phyloP scores from a whole-genome alignment of 129 eudicot species.

The Ambrosia artemisiifolia region DNA sequence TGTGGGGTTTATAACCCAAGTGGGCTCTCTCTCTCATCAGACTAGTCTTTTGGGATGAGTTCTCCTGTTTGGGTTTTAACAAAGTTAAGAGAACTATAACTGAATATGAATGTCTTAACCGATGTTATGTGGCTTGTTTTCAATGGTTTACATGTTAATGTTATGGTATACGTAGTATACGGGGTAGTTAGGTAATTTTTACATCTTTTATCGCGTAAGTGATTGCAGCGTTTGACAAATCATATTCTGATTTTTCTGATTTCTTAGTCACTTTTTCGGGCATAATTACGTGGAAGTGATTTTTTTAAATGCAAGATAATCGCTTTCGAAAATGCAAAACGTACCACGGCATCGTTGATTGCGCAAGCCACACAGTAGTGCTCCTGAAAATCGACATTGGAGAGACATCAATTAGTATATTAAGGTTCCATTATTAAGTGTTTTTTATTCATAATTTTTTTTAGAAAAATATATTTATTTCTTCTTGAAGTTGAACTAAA shows the following conservation, averaged over 20 bases:
- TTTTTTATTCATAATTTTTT: not conserved
- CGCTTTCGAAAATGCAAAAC: slow-evolving; percentile 5
- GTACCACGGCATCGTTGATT: slow-evolving; percentile 78
- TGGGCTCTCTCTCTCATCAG: too few relatives aligned
- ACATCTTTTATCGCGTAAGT: not conserved
- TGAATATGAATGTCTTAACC: not conserved
- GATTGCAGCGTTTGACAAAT: not conserved
- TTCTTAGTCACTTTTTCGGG: not conserved
- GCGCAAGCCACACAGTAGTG: slow-evolving; percentile 93
- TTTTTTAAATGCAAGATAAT: not conserved
- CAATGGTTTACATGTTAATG: not conserved
- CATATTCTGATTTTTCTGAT: not conserved
- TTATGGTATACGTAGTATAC: not conserved
- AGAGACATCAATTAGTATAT: slow-evolving; percentile 3
- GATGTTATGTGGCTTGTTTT: not conserved
- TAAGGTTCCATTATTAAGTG: not conserved
- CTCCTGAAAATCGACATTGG: slow-evolving; percentile 59
- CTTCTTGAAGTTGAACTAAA: not conserved
- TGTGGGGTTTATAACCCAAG: too few relatives aligned
- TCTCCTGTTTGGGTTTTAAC: too few relatives aligned
- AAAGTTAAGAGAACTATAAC: not conserved
- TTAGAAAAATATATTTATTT: not conserved
- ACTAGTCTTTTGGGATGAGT: too few relatives aligned
- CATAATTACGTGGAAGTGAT: not conserved
- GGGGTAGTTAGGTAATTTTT: not conserved